phyloP scores from a whole-genome alignment of 2,329 filamentous ascomycete genomes.

The Madurella mycetomatis region DNA sequence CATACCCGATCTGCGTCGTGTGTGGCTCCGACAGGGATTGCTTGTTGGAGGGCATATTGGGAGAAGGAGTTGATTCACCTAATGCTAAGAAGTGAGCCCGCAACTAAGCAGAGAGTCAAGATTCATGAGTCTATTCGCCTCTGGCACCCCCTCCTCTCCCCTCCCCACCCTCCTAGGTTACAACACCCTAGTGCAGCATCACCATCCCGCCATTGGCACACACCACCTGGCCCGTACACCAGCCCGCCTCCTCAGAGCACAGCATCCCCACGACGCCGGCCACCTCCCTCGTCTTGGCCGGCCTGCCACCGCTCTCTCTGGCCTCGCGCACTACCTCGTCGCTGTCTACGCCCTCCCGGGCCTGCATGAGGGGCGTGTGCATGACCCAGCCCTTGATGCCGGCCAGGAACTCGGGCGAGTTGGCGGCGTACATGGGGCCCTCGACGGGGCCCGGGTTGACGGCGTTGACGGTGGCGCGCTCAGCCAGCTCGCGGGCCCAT shows the following conservation, averaged over 20 bases:
- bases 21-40: not conserved
- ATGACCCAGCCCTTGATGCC: slow-evolving; percentile 41
- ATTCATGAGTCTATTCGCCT: no score
- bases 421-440: slow-evolving; percentile 48
- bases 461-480: slow-evolving; percentile 51
- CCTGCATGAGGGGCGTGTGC: slow-evolving; percentile 58
- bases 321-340: slow-evolving; percentile 57
- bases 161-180: no score
- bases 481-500: slow-evolving; percentile 53
- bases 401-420: slow-evolving; percentile 39
- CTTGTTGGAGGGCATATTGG: not conserved
- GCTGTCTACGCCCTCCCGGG: slow-evolving; percentile 57
- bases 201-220: slow-evolving; percentile 75
- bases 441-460: slow-evolving; percentile 55
- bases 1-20: not conserved
- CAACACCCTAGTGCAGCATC: slow-evolving; percentile 29
- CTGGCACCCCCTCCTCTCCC: no score
- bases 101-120: not conserved
- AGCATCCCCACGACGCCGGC: slow-evolving; percentile 75
- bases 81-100: not conserved
- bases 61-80: not conserved
- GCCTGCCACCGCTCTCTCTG: slow-evolving; percentile 51
- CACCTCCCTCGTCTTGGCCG: slow-evolving; percentile 65
- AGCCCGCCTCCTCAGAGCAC: slow-evolving; percentile 64
- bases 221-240: slow-evolving; percentile 75